These are phyloP conservation scores for Calamus simplicifolius DNA, from an alignment of 176 grass and related monocot genomes.

Conservation along the genomic window DNA sequence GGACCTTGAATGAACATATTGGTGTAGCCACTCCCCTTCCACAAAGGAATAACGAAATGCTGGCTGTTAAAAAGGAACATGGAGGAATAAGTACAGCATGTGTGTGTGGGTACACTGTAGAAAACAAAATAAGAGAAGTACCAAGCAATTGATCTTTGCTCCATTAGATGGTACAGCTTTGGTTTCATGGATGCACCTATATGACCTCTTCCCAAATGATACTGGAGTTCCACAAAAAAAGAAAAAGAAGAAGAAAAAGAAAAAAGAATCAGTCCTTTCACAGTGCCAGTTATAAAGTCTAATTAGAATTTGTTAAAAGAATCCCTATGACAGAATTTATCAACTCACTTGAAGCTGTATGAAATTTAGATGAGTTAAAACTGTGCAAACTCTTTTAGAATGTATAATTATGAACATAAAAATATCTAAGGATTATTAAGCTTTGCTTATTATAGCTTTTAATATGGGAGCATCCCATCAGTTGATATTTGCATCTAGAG, in stretches of 20 bases:
- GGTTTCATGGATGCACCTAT: conserved; percentile 81
- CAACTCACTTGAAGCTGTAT: no score
- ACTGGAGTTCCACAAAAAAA: conserved; percentile 42
- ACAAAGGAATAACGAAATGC: conserved; percentile 94
- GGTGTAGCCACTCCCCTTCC: conserved; percentile 83
- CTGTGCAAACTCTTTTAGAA: no score
- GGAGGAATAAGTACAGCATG: neutral
- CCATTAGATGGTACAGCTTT: conserved; percentile 70
- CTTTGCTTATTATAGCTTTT: no score
- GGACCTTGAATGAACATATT: conserved; percentile 96
- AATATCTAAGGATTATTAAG: no score
- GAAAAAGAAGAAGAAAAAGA: neutral
- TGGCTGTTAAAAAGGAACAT: conserved; percentile 33
- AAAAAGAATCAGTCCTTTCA: neutral
- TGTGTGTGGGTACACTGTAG: no score
- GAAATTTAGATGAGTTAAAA: no score
- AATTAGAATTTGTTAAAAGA: no score
- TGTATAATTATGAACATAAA: no score
- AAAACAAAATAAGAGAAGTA: conserved; percentile 28
- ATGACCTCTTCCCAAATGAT: conserved; percentile 95
- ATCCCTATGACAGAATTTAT: no score
- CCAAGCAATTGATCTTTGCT: conserved; percentile 75
- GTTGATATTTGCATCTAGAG: no score
- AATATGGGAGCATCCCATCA: no score
- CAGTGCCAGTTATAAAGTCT: no score